A percentile compares a stretch with the other conserved stretches of the same genome.
Evolutionary conservation across 371 early-diverging fungal species (phyloP).

Genomic region (Gilbertella persicaria): DNA sequence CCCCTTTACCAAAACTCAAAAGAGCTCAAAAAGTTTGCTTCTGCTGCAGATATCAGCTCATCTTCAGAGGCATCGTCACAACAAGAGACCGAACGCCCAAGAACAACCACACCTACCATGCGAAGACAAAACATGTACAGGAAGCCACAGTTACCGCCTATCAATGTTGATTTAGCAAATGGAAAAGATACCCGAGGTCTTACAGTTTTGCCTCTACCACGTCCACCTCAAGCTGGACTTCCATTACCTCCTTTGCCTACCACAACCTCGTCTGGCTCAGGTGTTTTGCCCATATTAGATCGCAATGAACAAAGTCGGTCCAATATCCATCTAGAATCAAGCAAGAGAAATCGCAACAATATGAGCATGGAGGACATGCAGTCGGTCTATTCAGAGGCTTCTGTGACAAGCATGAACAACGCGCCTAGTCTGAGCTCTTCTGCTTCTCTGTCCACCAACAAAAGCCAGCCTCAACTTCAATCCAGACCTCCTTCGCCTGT

Average conservation of each 20-base stretch:
- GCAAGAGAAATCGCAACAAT: not conserved
- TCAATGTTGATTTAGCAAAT: conserved; percentile 28
- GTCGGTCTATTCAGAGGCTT: conserved; percentile 31
- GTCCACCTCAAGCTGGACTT: not conserved
- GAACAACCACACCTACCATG: conserved; percentile 28
- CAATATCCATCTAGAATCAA: not conserved
- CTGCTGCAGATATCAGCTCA: conserved; percentile 29
- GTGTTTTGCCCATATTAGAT: conserved; percentile 20
- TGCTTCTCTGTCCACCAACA: conserved; percentile 25
- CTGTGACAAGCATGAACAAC: conserved; percentile 20
- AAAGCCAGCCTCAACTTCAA: conserved; percentile 23
- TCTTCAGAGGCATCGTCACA: conserved; percentile 10
- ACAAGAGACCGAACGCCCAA: conserved; percentile 16
- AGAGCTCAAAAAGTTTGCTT: conserved; percentile 24
- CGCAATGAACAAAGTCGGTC: not conserved
- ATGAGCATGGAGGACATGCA: conserved; percentile 17
- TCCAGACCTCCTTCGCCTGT: conserved; percentile 42
- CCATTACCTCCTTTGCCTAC: conserved; percentile 6
- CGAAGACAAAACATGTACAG: conserved; percentile 5
- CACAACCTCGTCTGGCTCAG: conserved; percentile 15
- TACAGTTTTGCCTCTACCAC: not conserved
- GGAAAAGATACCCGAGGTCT: conserved; percentile 6
- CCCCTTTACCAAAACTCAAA: conserved; percentile 7
- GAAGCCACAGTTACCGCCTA: conserved; percentile 9
- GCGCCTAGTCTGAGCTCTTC: conserved; percentile 42